Percentiles rank a stretch among this genome's conserved stretches.
These are phyloP conservation scores for Lodderomyces elongisporus DNA, from an alignment of 1,139 yeast species.

Conservation along the genomic window DNA sequence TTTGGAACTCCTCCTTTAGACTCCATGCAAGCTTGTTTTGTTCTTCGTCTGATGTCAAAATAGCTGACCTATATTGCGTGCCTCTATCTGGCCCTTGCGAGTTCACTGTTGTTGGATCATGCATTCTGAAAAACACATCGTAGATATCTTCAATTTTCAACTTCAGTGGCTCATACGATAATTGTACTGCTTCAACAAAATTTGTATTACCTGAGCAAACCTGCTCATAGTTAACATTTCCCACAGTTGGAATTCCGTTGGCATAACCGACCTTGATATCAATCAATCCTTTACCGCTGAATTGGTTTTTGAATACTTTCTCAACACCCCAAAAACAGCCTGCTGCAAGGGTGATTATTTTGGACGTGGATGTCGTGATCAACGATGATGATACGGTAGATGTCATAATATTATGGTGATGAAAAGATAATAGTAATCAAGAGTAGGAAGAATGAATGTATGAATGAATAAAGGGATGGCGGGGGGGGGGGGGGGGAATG, in stretches of 20 bases:
- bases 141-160: constrained; percentile 58
- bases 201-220: constrained; percentile 75
- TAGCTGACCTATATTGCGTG: constrained; percentile 77
- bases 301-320: constrained; percentile 69
- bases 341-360: constrained; percentile 50
- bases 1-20: constrained; percentile 29
- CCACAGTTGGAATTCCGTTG: constrained; percentile 54
- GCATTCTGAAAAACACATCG: constrained; percentile 86
- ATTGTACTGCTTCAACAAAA: constrained; percentile 75
- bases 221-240: constrained; percentile 59
- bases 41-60: constrained; percentile 56
- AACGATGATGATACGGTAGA: constrained; percentile 32
- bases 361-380: constrained; percentile 34
- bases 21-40: constrained; percentile 26
- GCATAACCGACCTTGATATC: constrained; percentile 88
- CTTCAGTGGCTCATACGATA: constrained; percentile 69
- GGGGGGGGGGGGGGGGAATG: too few species aligned
- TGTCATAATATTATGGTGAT: constrained; percentile 1
- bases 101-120: constrained; percentile 59
- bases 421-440: too few species aligned
- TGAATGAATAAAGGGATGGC: too few species aligned
- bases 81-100: constrained; percentile 83
- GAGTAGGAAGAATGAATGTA: too few species aligned
- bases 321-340: constrained; percentile 98
- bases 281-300: constrained; percentile 54